Percentiles rank a stretch among this genome's conserved stretches.
Conservation (phyloP, 768 basidiomycete genomes). For the Ramaria rubella region DNA sequence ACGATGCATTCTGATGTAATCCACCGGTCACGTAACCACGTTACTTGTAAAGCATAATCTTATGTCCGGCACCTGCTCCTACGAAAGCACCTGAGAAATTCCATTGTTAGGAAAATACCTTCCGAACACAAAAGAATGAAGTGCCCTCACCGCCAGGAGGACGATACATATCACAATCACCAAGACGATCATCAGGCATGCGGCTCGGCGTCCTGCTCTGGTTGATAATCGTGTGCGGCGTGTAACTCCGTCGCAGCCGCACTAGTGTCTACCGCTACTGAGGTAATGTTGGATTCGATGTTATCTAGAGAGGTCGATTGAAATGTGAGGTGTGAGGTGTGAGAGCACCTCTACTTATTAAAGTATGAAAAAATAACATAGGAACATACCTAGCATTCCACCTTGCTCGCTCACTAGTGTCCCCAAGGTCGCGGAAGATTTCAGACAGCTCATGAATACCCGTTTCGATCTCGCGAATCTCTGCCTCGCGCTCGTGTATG, state of each 20-base stretch:
- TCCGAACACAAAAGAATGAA: too few species aligned
- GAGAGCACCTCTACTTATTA: too few species aligned
- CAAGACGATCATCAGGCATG: constrained; percentile 84
- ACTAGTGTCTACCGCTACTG: constrained; percentile 74
- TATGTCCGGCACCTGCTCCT: too few species aligned
- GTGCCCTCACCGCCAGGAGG: constrained; percentile 74
- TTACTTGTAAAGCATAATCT: too few species aligned
- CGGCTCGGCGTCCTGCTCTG: constrained; percentile 83
- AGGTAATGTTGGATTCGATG: constrained; percentile 89
- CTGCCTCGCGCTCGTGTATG: constrained; percentile 88
- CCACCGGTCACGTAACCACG: too few species aligned
- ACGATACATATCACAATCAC: constrained; percentile 84
- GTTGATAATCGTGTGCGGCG: constrained; percentile 88
- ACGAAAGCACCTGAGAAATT: too few species aligned
- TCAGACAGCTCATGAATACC: constrained; percentile 95
- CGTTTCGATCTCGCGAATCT: constrained; percentile 93
- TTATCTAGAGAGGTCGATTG: constrained; percentile 53
- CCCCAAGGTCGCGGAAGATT: constrained; percentile 93
- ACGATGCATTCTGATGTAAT: too few species aligned
- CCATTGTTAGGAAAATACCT: too few species aligned
- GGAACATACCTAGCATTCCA: constrained; percentile 75
- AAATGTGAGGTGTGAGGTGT: background rate
- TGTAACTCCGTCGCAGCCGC: constrained; percentile 81
- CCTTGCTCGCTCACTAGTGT: constrained; percentile 94
- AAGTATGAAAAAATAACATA: constrained; percentile 1